phyloP scores from a whole-genome alignment of 2,329 filamentous ascomycete genomes.

The Pestalotiopsis sp. region DNA sequence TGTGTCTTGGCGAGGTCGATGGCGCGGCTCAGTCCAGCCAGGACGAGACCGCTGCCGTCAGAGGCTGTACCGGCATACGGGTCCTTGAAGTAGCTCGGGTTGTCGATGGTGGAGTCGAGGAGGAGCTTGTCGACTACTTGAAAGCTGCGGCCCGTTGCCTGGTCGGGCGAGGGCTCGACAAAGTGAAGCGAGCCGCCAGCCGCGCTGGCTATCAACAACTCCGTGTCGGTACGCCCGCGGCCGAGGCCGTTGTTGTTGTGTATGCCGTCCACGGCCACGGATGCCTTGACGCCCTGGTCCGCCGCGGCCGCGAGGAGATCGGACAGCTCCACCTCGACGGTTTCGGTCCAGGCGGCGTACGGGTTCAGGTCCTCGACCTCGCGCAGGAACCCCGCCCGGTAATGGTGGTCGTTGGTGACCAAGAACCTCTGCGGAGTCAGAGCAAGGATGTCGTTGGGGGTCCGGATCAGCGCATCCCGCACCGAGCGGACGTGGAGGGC shows the following conservation, averaged over 20 bases:
- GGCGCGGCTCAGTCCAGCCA: slow-evolving; percentile 45
- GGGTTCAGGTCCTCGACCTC: slow-evolving; percentile 45
- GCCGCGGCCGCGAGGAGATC: slow-evolving; percentile 16
- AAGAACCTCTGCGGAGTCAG: slow-evolving; percentile 48
- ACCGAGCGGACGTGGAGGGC: slow-evolving; percentile 53
- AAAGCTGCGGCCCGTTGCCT: slow-evolving; percentile 25
- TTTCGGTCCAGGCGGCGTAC: slow-evolving; percentile 45
- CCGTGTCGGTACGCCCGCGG: slow-evolving; percentile 40
- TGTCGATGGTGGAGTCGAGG: slow-evolving; percentile 51
- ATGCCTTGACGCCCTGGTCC: slow-evolving; percentile 38
- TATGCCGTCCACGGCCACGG: slow-evolving; percentile 42
- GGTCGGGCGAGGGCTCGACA: slow-evolving; percentile 25
- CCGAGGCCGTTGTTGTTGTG: slow-evolving; percentile 59
- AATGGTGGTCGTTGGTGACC: slow-evolving; percentile 61
- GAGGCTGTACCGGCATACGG: slow-evolving; percentile 39
- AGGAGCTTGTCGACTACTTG: slow-evolving; percentile 41
- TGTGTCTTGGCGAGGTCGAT: slow-evolving; percentile 34
- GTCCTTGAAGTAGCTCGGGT: slow-evolving; percentile 59
- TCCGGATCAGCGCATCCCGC: slow-evolving; percentile 50
- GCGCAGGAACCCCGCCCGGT: slow-evolving; percentile 48
- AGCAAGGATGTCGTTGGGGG: slow-evolving; percentile 60
- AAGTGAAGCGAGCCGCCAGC: slow-evolving; percentile 48
- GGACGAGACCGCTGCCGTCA: slow-evolving; percentile 50
- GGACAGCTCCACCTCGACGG: slow-evolving; percentile 43
- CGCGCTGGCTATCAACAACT: slow-evolving; percentile 45